phyloP scores from a whole-genome alignment of 2,329 filamentous ascomycete species.

The Xylariaceae sp. region DNA sequence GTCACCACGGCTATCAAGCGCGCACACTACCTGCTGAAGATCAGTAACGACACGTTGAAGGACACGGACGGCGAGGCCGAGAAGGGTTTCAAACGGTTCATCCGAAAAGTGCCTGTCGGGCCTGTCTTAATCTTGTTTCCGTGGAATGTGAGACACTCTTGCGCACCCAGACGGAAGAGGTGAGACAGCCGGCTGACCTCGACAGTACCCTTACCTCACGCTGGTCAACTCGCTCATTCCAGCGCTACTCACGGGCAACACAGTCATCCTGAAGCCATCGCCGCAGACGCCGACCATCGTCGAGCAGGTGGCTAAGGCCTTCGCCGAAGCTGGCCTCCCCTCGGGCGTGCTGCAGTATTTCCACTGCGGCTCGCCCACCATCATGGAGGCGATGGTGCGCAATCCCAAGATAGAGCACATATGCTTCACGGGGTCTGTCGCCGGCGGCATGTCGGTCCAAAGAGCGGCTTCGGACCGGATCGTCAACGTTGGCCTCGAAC shows the following conservation, averaged over 20 bases:
- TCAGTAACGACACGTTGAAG: constrained; percentile 69
- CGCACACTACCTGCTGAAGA: constrained; percentile 77
- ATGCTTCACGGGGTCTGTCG: constrained; percentile 91
- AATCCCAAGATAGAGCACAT: constrained; percentile 71
- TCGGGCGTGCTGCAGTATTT: constrained; percentile 83
- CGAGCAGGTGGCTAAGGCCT: constrained; percentile 72
- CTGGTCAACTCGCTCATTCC: constrained; percentile 89
- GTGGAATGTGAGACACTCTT: constrained; percentile 79
- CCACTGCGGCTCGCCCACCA: constrained; percentile 71
- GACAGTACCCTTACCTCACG: constrained; percentile 92
- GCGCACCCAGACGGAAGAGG: too few relatives aligned
- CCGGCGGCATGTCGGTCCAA: constrained; percentile 79
- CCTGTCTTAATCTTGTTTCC: constrained; percentile 86
- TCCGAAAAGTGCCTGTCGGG: constrained; percentile 80
- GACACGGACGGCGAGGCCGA: constrained; percentile 78
- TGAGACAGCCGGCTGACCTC: too few relatives aligned
- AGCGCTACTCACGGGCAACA: constrained; percentile 83
- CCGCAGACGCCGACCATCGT: constrained; percentile 90
- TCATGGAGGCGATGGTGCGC: constrained; percentile 71
- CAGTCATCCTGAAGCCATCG: constrained; percentile 88
- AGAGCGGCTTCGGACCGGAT: constrained; percentile 76
- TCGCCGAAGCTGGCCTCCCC: constrained; percentile 73
- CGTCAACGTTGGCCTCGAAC: constrained; percentile 79
- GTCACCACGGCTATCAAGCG: constrained; percentile 78
- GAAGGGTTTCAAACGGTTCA: constrained; percentile 82